These are phyloP conservation scores for Solanum bulbocastanum DNA, from an alignment of 257 asterid species.

Conservation along the genomic window DNA sequence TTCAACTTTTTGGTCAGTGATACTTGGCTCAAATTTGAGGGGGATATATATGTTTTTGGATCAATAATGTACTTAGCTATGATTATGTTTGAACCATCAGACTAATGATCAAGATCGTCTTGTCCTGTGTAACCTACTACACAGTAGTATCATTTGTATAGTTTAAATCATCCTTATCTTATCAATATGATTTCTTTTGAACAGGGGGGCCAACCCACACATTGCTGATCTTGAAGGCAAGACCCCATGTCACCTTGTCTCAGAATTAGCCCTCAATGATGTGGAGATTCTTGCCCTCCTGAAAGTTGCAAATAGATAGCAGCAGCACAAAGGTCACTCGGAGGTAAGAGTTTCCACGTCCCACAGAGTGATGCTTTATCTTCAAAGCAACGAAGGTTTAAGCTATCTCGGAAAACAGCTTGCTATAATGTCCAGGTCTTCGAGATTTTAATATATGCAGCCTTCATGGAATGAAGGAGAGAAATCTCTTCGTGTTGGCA, in stretches of 20 bases:
- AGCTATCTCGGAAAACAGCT: background rate
- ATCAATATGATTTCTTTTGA: background rate
- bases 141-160: background rate
- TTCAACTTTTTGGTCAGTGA: background rate
- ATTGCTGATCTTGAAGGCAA: conserved; percentile 63
- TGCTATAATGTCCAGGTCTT: background rate
- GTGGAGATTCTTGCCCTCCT: conserved; percentile 61
- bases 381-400: background rate
- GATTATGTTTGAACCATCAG: background rate
- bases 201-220: conserved; percentile 78
- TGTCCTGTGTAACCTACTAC: background rate
- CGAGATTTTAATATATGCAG: background rate
- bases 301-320: conserved; percentile 51
- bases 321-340: background rate
- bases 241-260: conserved; percentile 49
- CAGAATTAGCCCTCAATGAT: conserved; percentile 47
- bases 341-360: background rate
- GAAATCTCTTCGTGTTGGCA: background rate
- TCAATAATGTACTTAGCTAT: background rate
- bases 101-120: background rate
- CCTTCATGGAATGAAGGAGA: background rate
- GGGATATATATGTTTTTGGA: background rate
- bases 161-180: background rate
- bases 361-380: background rate
- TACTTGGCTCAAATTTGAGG: background rate